Evolutionary conservation across 1,139 yeast species (phyloP).

Genomic region (Fermentozyma sake): DNA sequence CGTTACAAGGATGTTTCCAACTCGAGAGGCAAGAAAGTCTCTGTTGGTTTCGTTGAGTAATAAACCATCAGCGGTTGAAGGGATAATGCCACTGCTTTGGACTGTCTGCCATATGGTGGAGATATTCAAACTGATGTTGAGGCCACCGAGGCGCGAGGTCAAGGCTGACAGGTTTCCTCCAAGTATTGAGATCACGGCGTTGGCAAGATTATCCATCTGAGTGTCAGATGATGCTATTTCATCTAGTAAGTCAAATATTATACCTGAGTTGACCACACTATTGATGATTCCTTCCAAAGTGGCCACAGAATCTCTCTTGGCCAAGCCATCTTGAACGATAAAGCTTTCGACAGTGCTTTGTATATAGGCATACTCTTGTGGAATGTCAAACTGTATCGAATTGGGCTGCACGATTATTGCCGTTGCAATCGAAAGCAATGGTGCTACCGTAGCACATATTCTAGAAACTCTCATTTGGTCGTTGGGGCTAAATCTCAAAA

Average conservation of each 20-base stretch:
- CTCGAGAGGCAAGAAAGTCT: conserved; percentile 17
- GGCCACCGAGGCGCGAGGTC: not conserved
- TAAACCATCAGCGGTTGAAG: conserved; percentile 20
- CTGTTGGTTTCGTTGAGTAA: conserved; percentile 29
- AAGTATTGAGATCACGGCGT: conserved; percentile 9
- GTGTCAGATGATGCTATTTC: conserved; percentile 23
- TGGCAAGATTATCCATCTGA: conserved; percentile 20
- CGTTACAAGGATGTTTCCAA: conserved; percentile 22
- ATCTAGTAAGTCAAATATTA: conserved; percentile 25
- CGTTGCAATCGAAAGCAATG: too few species aligned
- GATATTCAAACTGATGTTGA: conserved; percentile 12
- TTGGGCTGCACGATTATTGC: conserved; percentile 1
- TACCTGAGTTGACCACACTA: conserved; percentile 24
- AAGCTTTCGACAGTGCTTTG: conserved; percentile 1
- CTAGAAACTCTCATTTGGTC: too few species aligned
- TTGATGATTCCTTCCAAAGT: conserved; percentile 9
- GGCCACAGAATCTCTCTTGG: conserved; percentile 15
- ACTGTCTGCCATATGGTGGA: conserved; percentile 17
- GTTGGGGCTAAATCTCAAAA: too few species aligned
- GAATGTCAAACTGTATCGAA: conserved; percentile 1
- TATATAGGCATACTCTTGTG: conserved; percentile 1
- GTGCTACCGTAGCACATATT: too few species aligned
- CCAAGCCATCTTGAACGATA: too few species aligned
- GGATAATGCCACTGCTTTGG: conserved; percentile 22
- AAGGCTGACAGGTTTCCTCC: conserved; percentile 1